A percentile compares a stretch with the other conserved stretches of the same genome.
These are phyloP conservation scores for Kappamyces sp. DNA, from an alignment of 192 early-diverging fungal species.

Conservation along the genomic window DNA sequence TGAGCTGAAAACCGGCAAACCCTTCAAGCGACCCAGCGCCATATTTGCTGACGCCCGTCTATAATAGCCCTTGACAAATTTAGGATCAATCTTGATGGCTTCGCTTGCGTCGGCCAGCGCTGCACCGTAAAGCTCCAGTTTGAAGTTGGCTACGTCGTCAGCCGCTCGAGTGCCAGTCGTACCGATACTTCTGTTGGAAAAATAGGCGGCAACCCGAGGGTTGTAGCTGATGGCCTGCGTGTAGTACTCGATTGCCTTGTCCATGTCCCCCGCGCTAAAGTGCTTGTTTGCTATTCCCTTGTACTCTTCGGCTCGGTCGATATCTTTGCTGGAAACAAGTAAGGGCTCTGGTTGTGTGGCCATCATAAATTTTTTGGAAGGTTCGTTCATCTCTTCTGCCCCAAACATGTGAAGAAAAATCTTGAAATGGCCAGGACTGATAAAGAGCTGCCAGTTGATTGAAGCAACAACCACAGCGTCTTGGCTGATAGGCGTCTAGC, in stretches of 20 bases:
- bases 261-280: slow-evolving; percentile 66
- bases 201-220: slow-evolving; percentile 78
- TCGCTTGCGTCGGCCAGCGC: slow-evolving; percentile 69
- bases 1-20: slow-evolving; percentile 4
- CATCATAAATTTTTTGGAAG: too few relatives aligned
- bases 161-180: background rate
- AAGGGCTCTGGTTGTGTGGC: slow-evolving; percentile 16
- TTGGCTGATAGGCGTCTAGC: too few relatives aligned
- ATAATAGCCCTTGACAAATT: slow-evolving; percentile 89
- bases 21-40: slow-evolving; percentile 80
- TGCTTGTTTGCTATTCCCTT: slow-evolving; percentile 66
- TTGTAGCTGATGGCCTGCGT: slow-evolving; percentile 79
- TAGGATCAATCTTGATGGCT: slow-evolving; percentile 75
- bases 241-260: slow-evolving; percentile 88
- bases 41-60: slow-evolving; percentile 84
- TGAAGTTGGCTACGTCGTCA: slow-evolving; percentile 57
- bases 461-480: too few relatives aligned
- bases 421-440: too few relatives aligned
- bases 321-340: slow-evolving; percentile 28
- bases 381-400: too few relatives aligned
- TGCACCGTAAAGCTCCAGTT: slow-evolving; percentile 76
- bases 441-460: too few relatives aligned
- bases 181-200: slow-evolving; percentile 85
- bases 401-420: too few relatives aligned
- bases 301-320: slow-evolving; percentile 34